phyloP scores from a whole-genome alignment of 192 early-diverging fungal genomes.

The Dissophora globulifera region DNA sequence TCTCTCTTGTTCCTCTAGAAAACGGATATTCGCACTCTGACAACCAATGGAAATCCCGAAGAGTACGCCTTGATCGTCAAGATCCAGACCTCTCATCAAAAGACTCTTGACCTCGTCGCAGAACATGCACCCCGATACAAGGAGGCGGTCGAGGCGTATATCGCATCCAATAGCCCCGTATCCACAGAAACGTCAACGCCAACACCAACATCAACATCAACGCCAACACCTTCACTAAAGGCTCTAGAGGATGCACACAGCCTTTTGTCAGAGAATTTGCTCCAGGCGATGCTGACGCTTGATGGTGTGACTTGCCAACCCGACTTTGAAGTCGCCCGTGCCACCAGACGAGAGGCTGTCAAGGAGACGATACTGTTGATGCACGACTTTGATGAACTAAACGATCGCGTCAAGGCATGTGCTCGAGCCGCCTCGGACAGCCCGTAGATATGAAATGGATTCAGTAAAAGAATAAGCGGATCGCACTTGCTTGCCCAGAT shows the following conservation, averaged over 20 bases:
- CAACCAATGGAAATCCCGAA: constrained; percentile 59
- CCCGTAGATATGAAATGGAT: no score
- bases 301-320: constrained; percentile 77
- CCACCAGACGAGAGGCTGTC: constrained; percentile 78
- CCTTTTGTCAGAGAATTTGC: constrained; percentile 73
- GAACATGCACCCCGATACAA: constrained; percentile 35
- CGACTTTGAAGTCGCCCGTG: constrained; percentile 75
- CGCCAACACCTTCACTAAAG: constrained; percentile 28
- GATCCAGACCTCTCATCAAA: constrained; percentile 55
- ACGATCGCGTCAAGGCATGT: constrained; percentile 64
- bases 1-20: constrained; percentile 24
- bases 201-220: no score
- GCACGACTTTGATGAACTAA: constrained; percentile 78
- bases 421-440: constrained; percentile 41
- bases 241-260: constrained; percentile 70
- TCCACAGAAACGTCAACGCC: no score
- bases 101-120: constrained; percentile 22
- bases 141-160: constrained; percentile 27
- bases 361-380: constrained; percentile 74
- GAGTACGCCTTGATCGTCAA: constrained; percentile 60
- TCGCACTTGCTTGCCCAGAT: no score
- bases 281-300: constrained; percentile 80
- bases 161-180: constrained; percentile 48
- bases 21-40: constrained; percentile 48
- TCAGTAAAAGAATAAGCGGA: no score